Conservation (phyloP, 2,329 filamentous ascomycete species). For the Byssothecium circinans region DNA sequence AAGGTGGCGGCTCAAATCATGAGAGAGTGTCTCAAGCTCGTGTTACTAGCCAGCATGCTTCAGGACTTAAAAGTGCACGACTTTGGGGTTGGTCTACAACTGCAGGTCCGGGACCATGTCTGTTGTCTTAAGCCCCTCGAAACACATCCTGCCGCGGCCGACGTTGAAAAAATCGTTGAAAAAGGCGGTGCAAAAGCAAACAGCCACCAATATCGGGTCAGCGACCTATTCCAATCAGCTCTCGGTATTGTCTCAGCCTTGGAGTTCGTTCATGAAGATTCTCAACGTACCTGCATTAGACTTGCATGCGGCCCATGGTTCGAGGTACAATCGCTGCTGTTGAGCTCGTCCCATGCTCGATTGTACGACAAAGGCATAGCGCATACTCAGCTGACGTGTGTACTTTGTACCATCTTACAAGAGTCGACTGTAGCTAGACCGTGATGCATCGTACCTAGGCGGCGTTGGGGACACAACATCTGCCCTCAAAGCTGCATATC, state of each 20-base stretch:
- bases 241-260: slow-evolving; percentile 13
- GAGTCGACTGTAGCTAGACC: slow-evolving; percentile 1
- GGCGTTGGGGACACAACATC: slow-evolving; percentile 8
- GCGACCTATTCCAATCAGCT: neutral
- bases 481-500: neutral
- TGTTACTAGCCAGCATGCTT: neutral
- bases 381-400: slow-evolving; percentile 1
- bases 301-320: slow-evolving; percentile 1
- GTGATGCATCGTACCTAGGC: slow-evolving; percentile 5
- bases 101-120: neutral
- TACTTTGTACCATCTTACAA: neutral
- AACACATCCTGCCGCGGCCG: neutral
- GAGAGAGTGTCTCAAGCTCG: neutral
- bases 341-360: neutral
- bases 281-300: slow-evolving; percentile 1
- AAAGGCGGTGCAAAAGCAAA: neutral
- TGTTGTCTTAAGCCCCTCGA: neutral
- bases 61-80: neutral
- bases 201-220: slow-evolving; percentile 12
- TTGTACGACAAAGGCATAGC: neutral
- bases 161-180: neutral
- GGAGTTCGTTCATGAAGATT: neutral
- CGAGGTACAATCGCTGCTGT: neutral
- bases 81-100: neutral
- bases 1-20: neutral